phyloP scores from a whole-genome alignment of 495 filamentous ascomycete species.

The Aspergillus bertholletiae region DNA sequence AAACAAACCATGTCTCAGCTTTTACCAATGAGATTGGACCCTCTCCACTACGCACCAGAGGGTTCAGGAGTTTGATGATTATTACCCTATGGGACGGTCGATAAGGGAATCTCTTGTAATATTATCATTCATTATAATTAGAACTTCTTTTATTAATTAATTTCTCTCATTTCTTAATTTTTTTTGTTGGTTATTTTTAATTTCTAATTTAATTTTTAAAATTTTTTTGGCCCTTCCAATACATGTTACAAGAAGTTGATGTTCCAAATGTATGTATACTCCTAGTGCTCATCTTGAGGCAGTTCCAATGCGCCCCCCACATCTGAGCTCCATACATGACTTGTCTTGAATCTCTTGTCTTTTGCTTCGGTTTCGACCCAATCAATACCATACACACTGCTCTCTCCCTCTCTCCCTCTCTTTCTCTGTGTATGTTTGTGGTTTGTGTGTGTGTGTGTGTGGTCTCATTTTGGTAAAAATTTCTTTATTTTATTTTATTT shows the following conservation, averaged over 20 bases:
- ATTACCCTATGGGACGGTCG: neutral
- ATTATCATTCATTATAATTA: neutral
- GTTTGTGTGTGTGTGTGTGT: slow-evolving; percentile 6
- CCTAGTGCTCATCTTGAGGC: no score
- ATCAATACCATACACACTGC: slow-evolving; percentile 4
- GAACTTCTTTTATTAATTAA: neutral
- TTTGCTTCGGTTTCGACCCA: neutral
- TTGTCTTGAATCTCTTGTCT: neutral
- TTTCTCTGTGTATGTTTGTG: neutral
- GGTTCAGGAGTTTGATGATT: slow-evolving; percentile 10
- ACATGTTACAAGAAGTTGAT: neutral
- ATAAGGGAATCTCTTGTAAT: neutral
- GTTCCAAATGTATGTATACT: no score
- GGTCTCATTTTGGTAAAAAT: no score
- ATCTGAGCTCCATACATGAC: neutral
- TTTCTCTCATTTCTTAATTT: slow-evolving; percentile 2
- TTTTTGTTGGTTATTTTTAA: neutral
- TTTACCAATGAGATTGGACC: slow-evolving; percentile 21
- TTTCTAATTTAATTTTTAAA: neutral
- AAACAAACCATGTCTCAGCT: slow-evolving; percentile 42
- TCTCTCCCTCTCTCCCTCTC: slow-evolving; percentile 8
- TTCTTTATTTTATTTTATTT: slow-evolving; percentile 5
- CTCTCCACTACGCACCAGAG: slow-evolving; percentile 15
- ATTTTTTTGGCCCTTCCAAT: slow-evolving; percentile 2
- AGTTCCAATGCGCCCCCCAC: neutral